Conservation (phyloP, 2,329 filamentous ascomycete species). For the Colletotrichum sp. region DNA sequence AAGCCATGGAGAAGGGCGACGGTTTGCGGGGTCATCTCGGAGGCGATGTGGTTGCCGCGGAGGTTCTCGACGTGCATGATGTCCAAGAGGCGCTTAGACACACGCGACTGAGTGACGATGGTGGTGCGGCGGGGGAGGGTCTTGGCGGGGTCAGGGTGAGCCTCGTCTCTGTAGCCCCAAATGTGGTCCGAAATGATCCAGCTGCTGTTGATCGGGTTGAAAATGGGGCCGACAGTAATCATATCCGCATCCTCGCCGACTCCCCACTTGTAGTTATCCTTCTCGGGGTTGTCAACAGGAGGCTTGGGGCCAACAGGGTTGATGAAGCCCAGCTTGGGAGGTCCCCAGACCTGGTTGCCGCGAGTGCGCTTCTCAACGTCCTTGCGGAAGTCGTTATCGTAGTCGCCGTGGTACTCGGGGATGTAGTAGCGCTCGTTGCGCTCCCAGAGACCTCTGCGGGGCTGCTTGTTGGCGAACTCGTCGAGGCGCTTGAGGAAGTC, state of each 20-base stretch:
- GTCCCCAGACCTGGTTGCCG: slow-evolving; percentile 70
- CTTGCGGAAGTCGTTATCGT: slow-evolving; percentile 69
- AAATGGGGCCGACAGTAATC: slow-evolving; percentile 79
- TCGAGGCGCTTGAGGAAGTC: slow-evolving; percentile 73
- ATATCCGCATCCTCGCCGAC: slow-evolving; percentile 78
- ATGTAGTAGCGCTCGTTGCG: slow-evolving; percentile 77
- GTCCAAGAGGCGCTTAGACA: slow-evolving; percentile 74
- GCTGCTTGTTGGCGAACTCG: slow-evolving; percentile 69
- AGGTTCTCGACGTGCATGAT: slow-evolving; percentile 81
- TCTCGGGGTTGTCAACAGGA: slow-evolving; percentile 58
- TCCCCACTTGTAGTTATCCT: slow-evolving; percentile 78
- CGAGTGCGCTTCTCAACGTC: slow-evolving; percentile 61
- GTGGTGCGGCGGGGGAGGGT: slow-evolving; percentile 74
- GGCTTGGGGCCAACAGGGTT: slow-evolving; percentile 68
- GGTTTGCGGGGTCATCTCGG: slow-evolving; percentile 80
- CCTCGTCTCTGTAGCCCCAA: slow-evolving; percentile 66
- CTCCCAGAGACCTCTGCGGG: slow-evolving; percentile 77
- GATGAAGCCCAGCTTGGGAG: slow-evolving; percentile 63
- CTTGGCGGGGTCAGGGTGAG: slow-evolving; percentile 51
- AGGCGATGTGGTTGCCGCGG: slow-evolving; percentile 76
- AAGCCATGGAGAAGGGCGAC: slow-evolving; percentile 78
- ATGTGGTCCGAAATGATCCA: slow-evolving; percentile 76
- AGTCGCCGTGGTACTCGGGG: slow-evolving; percentile 70
- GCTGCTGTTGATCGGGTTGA: slow-evolving; percentile 73
- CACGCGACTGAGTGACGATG: slow-evolving; percentile 78